Evolutionary conservation across 352 stramenopile genomes (phyloP), one percentile per base, ranked within the genome.

Genomic region (Aphanomyces astaci): DNA sequence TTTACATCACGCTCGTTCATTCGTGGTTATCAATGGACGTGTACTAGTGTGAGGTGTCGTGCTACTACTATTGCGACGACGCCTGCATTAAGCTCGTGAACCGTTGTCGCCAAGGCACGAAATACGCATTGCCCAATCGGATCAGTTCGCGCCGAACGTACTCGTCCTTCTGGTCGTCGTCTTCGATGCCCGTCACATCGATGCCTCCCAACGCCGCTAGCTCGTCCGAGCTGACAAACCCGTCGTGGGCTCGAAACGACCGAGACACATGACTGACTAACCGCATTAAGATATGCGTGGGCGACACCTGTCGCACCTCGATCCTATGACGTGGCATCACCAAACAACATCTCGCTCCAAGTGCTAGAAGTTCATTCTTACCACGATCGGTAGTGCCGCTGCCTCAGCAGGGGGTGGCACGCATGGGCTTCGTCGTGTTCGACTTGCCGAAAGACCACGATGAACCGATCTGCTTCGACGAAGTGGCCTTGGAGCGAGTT

Each of bases 401-500:
- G 36, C 36, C 36, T 43, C 7, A 15, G 36, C 15, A 7, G 36
- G 7, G 7, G 7, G 36, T 7, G 7, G 15, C 36, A 43, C 36
- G 15, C 36, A 15, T 43, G 36, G n/a, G 27, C 4, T 59, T 59
- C 51, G n/a, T 59, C 51, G 51, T 30, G 13, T 59, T 59, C 51
- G 30, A 59, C n/a, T 32, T 59, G 51, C 30, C 51, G 51, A 30
- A 59, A 15, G 1, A 59, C 51, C 17, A 59, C n/a, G 24, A 59
- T 25, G 27, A 59, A 30, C 17, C 51, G 51, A 19, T 59, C 24
- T 4, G 51, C 51, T 39, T 59, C 51, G 51, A 59, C 27, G 30
- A 59, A 59, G 30, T 59, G 19, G 51, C 51, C 51, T 19, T 59
- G 51, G 5, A 59, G 24, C 11, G 30, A n/a, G 30, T 59, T 59